phyloP scores from a whole-genome alignment of 2,329 filamentous ascomycete species.

The Diplocarpon mali region DNA sequence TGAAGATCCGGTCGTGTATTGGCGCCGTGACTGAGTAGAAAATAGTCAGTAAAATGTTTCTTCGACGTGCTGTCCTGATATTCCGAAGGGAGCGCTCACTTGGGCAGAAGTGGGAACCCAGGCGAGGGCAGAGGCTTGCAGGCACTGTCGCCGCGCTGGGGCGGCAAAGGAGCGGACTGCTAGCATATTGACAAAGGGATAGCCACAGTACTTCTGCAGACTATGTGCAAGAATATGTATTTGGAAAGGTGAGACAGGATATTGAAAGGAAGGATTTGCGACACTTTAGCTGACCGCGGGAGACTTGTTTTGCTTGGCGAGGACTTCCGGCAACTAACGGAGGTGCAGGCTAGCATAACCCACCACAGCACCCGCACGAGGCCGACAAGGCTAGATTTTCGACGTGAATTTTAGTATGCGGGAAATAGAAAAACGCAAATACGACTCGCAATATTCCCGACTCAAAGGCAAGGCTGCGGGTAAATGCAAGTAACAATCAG shows the following conservation, averaged over 20 bases:
- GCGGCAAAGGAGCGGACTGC: constrained; percentile 67
- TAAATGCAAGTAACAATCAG: neutral
- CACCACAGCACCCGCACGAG: neutral
- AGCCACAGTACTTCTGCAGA: constrained; percentile 12
- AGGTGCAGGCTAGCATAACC: neutral
- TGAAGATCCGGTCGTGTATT: constrained; percentile 47
- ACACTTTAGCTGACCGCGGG: constrained; percentile 10
- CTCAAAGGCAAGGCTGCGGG: no score
- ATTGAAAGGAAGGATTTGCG: constrained; percentile 12
- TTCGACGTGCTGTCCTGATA: neutral
- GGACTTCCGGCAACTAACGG: neutral
- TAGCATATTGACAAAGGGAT: constrained; percentile 56
- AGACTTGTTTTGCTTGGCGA: constrained; percentile 8
- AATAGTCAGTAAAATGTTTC: constrained; percentile 13
- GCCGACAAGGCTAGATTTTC: neutral
- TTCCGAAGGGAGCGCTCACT: constrained; percentile 35
- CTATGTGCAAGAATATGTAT: constrained; percentile 9
- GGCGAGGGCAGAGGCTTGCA: constrained; percentile 55
- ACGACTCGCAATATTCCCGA: neutral
- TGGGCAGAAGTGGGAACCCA: constrained; percentile 39
- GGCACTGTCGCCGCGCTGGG: constrained; percentile 66
- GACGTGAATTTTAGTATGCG: neutral
- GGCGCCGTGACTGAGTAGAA: constrained; percentile 38
- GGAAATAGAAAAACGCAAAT: neutral
- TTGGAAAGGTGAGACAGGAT: constrained; percentile 7